Evolutionary conservation across 352 stramenopile genomes (phyloP), one percentile per base, ranked within the genome.

Genomic region (Phytophthora sp.): DNA sequence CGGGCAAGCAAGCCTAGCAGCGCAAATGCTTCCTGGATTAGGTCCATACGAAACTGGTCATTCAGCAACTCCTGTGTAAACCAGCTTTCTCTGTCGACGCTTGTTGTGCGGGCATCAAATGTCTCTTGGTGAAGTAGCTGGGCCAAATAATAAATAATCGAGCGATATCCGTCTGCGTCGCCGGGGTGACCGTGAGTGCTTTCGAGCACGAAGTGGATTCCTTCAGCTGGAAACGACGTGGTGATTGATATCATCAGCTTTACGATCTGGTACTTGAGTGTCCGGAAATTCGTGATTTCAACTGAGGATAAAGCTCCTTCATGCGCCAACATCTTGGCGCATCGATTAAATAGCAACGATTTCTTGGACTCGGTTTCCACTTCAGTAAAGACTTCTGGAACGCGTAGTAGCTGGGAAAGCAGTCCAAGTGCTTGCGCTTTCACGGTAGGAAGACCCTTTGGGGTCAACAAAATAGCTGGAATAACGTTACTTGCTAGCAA

Each of bases 311-410:
- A 1, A 24, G n/a, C 47, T 27, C 9, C 31, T 56, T 73, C 31
- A 15, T 27, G 47, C 6, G 52, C 66, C 42, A 94, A 59, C 65
- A 94, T 82, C 42, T 88, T 84, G 3, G 80, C 80, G 56, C 82
- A 91, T 29, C 83, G 83, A 29, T 93, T 88, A 23, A 94, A 89
- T 11, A 94, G 64, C 27, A 91, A 63, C 15, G 79, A 84, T 36
- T 82, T 82, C 56, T 83, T 84, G 2, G 75, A 68, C 6, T 73
- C 76, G 0, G 44, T 44, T 47, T 86, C 62, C 23, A 89, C 33
- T 58, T 79, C 74, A 16, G 60, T 39, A 42, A 87, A 83, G 16
- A 82, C 38, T 46, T 83, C 74, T 23, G 70, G 71, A 33, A 80
- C 66, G 7, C 71, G 64, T 38, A 89, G 61, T 23, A 87, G 27